These are phyloP conservation scores for Backusella tuberculispora DNA, from an alignment of 192 early-diverging fungal species.

Conservation along the genomic window DNA sequence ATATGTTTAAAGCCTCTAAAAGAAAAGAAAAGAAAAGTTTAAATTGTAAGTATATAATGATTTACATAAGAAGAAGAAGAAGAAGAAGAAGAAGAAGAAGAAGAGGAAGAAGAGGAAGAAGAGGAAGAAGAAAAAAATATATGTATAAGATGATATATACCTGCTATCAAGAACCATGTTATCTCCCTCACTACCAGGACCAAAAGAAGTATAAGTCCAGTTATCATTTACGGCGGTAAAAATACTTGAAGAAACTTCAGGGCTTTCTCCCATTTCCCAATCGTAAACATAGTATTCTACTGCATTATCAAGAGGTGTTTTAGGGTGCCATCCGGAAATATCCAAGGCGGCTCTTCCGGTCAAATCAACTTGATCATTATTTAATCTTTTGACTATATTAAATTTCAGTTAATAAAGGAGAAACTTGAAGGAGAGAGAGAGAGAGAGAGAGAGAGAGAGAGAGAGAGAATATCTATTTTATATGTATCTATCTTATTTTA, in stretches of 20 bases:
- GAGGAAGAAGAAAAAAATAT: too few species aligned
- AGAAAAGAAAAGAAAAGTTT: background rate
- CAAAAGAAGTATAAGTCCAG: slow-evolving; percentile 30
- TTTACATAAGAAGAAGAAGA: too few species aligned
- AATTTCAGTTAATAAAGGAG: background rate
- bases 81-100: too few species aligned
- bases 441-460: too few species aligned
- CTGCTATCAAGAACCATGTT: slow-evolving; percentile 36
- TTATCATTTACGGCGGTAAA: slow-evolving; percentile 23
- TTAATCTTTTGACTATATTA: slow-evolving; percentile 23
- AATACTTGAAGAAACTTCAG: slow-evolving; percentile 26
- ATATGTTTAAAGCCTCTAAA: slow-evolving; percentile 43
- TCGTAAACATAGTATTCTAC: slow-evolving; percentile 43
- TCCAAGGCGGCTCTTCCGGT: slow-evolving; percentile 34
- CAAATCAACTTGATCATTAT: slow-evolving; percentile 31
- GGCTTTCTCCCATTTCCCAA: slow-evolving; percentile 36
- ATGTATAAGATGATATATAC: background rate
- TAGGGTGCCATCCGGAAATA: slow-evolving; percentile 38
- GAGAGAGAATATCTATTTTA: too few species aligned
- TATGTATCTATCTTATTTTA: background rate
- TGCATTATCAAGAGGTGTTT: slow-evolving; percentile 30
- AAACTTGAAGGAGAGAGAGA: background rate
- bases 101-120: too few species aligned
- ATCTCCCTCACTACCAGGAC: slow-evolving; percentile 34
- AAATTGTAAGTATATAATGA: too few species aligned